Percentiles rank a stretch among this genome's conserved stretches.
phyloP scores from a whole-genome alignment of 345 rosid species.

The Balakata baccata region DNA sequence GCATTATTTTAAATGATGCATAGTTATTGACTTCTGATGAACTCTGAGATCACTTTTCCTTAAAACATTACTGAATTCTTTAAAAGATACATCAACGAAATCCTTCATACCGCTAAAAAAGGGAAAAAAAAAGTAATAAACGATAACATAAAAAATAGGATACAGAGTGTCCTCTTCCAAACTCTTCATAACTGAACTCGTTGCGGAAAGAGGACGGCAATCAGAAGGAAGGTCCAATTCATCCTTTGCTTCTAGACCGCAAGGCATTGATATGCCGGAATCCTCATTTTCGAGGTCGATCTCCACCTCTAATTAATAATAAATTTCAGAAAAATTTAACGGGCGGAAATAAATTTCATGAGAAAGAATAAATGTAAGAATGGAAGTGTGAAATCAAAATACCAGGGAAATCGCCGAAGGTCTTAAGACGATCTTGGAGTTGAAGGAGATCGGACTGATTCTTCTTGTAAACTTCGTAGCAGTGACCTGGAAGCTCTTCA shows the following conservation, averaged over 20 bases:
- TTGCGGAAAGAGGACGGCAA: constrained; percentile 4
- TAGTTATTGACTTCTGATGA: too few relatives aligned
- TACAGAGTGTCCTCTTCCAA: constrained; percentile 70
- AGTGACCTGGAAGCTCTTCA: constrained; percentile 79
- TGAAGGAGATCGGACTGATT: constrained; percentile 44
- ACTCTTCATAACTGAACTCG: constrained; percentile 34
- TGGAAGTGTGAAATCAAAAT: neutral
- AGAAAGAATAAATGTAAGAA: neutral
- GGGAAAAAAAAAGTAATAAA: neutral
- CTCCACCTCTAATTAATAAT: constrained; percentile 31
- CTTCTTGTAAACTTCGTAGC: constrained; percentile 54
- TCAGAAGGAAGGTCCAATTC: constrained; percentile 29
- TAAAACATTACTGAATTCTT: neutral
- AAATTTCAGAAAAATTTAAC: neutral
- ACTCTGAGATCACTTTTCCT: too few relatives aligned
- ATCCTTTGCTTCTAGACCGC: constrained; percentile 24
- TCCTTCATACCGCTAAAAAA: neutral
- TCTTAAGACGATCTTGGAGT: constrained; percentile 46
- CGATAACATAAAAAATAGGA: constrained; percentile 34
- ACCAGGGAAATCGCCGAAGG: constrained; percentile 52
- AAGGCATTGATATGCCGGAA: constrained; percentile 12
- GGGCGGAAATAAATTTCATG: neutral
- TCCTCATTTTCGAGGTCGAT: constrained; percentile 34
- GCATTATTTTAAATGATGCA: too few relatives aligned
- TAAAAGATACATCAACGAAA: neutral